A percentile compares a stretch with the other conserved stretches of the same genome.
phyloP scores from a whole-genome alignment of 805 yeast genomes.

The Saturnispora hagleri region DNA sequence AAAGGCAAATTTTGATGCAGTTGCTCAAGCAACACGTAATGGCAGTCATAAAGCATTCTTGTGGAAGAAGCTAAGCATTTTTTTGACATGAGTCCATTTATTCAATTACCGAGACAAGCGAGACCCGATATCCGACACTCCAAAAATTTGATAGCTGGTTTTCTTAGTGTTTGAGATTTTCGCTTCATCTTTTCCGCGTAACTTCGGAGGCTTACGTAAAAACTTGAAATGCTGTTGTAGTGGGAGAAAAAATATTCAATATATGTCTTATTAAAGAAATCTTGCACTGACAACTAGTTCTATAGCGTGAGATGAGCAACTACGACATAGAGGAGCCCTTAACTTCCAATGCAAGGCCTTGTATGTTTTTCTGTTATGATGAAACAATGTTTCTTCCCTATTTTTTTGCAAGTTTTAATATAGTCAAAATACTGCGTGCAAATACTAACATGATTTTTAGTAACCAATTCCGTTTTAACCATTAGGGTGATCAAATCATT shows the following conservation, averaged over 20 bases:
- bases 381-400: background rate
- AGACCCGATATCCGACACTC: background rate
- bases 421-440: no score
- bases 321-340: constrained; percentile 58
- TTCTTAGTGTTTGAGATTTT: background rate
- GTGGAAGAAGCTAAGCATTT: no score
- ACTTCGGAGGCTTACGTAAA: background rate
- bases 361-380: constrained; percentile 24
- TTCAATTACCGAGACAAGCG: no score
- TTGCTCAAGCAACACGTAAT: no score
- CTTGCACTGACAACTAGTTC: background rate
- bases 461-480: constrained; percentile 67
- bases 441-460: constrained; percentile 15
- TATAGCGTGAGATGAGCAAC: constrained; percentile 15
- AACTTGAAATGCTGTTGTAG: background rate
- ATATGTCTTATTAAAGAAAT: background rate
- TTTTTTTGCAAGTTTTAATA: background rate
- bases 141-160: background rate
- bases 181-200: background rate
- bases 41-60: no score
- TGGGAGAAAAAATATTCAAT: background rate
- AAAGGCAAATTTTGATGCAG: no score
- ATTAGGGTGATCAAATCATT: constrained; percentile 85
- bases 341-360: constrained; percentile 68
- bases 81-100: no score